phyloP scores from a whole-genome alignment of 176 grass and related monocot species.

The Rhipidocladum racemiflorum region DNA sequence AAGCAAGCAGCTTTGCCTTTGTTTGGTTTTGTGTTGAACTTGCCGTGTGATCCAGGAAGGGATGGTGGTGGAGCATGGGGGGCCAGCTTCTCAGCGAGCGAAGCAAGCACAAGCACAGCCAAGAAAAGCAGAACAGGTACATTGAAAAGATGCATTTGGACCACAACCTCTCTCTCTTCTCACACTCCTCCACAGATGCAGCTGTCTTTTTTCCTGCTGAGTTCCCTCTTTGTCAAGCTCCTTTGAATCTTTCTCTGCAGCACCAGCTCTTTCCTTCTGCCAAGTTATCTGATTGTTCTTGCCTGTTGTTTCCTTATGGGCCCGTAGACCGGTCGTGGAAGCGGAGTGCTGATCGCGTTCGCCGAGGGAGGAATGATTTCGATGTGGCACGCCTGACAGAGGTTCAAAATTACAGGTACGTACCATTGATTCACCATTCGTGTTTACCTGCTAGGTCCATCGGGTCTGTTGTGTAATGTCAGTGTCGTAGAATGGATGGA shows the following conservation, averaged over 20 bases:
- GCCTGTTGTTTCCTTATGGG: slow-evolving; percentile 29
- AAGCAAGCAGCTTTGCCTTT: slow-evolving; percentile 35
- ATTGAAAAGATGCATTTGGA: slow-evolving; percentile 22
- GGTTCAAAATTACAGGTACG: slow-evolving; percentile 77
- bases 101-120: slow-evolving; percentile 48
- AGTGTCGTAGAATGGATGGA: neutral
- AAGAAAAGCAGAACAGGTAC: slow-evolving; percentile 80
- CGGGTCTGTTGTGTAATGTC: neutral
- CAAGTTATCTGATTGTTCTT: slow-evolving; percentile 32
- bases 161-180: neutral
- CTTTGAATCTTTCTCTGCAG: slow-evolving; percentile 39
- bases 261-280: slow-evolving; percentile 25
- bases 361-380: slow-evolving; percentile 61
- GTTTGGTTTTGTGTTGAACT: slow-evolving; percentile 35
- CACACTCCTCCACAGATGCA: slow-evolving; percentile 17
- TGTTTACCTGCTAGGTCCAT: slow-evolving; percentile 15
- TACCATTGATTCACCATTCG: slow-evolving; percentile 34
- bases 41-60: slow-evolving; percentile 35
- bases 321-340: slow-evolving; percentile 14
- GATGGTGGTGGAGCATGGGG: slow-evolving; percentile 46
- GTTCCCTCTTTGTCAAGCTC: slow-evolving; percentile 40
- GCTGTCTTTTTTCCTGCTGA: slow-evolving; percentile 15
- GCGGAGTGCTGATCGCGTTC: slow-evolving; percentile 26
- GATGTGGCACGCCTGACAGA: slow-evolving; percentile 68
- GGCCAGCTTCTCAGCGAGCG: slow-evolving; percentile 64